Evolutionary conservation across 2,329 filamentous ascomycete species (phyloP).

Genomic region (Sclerotinia subarctica): DNA sequence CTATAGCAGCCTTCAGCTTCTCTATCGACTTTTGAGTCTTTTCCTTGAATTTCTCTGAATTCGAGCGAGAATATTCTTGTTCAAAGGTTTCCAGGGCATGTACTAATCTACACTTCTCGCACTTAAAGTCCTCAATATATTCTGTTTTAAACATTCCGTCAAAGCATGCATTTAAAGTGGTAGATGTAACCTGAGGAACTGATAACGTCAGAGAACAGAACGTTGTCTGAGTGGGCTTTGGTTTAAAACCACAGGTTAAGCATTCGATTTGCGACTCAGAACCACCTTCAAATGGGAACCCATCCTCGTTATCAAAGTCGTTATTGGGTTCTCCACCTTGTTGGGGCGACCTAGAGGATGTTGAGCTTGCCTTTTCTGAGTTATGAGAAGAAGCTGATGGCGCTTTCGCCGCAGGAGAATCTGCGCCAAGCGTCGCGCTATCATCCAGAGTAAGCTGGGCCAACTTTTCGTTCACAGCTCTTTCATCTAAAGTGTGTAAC

Average conservation of each 20-base stretch:
- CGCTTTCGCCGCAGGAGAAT: slow-evolving; percentile 10
- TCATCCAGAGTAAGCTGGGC: slow-evolving; percentile 21
- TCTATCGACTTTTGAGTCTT: slow-evolving; percentile 57
- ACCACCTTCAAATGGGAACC: slow-evolving; percentile 88
- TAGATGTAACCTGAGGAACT: slow-evolving; percentile 79
- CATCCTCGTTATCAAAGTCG: slow-evolving; percentile 52
- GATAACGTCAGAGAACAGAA: slow-evolving; percentile 92
- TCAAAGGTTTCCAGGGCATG: slow-evolving; percentile 68
- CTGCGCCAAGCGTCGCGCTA: neutral
- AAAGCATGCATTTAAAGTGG: slow-evolving; percentile 82
- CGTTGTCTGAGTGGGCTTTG: slow-evolving; percentile 74
- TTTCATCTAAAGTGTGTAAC: slow-evolving; percentile 18
- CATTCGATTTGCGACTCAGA: slow-evolving; percentile 96
- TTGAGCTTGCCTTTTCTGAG: slow-evolving; percentile 17
- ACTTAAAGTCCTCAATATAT: slow-evolving; percentile 95
- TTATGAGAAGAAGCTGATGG: slow-evolving; percentile 7
- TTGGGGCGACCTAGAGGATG: neutral
- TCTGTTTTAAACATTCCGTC: slow-evolving; percentile 94
- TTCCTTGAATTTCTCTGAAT: slow-evolving; percentile 49
- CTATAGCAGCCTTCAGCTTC: slow-evolving; percentile 66
- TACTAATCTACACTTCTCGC: slow-evolving; percentile 84
- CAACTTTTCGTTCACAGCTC: slow-evolving; percentile 17
- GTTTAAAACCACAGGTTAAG: slow-evolving; percentile 83
- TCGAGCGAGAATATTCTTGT: slow-evolving; percentile 53
- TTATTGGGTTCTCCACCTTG: slow-evolving; percentile 8